Base-by-base conservation (phyloP, 257 asterid species). In the Fraxinus pennsylvanica region DNA sequence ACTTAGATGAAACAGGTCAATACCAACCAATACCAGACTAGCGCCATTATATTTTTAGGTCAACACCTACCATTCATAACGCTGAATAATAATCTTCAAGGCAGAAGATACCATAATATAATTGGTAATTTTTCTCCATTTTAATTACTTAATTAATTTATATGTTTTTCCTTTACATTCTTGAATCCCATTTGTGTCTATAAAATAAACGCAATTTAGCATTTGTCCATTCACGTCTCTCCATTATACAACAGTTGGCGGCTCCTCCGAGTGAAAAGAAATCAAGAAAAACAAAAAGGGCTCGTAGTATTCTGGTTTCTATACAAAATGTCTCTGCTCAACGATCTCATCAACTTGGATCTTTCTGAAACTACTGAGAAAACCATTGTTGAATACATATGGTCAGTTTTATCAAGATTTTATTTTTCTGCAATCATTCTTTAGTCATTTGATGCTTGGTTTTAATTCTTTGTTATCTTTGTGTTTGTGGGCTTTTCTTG, bases 341-440 rank as follows among this genome's bases (percentile, higher is more conserved):
- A 76, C 61, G 92, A 91, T 87, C 91, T 92, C 85, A 78, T 86
- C 83, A 90, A 89, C 84, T 80, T 92, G 85, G 70, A 91, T 79
- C 87, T 93, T 21, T 79, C 97, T 39, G 92, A 87, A 5, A 71
- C 77, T 59, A 88, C 94, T 35, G 79, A 84, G 2, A 93, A 93
- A 70, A 68, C 70, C 80, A 90, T 91, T 14, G 97, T 91, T 0
- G 97, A 93, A 75, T 93, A 91, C 41, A 90, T 93, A 71, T 93
- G 97, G 97, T 92, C 38, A 66, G 85, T 72, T 81, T 66, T 29
- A 29, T 22, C 74, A 71, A 71, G 70, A 35, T 76, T 33, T 83
- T 52, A 1, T 68, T 17, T 14, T 43, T 38, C 43, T 21, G 10
- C 2, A 35, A 0, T 67, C 21, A 22, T 1, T 3, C 19, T 47